Evolutionary conservation across 495 filamentous ascomycete genomes (phyloP).

Genomic region (Trichoderma reesei): DNA sequence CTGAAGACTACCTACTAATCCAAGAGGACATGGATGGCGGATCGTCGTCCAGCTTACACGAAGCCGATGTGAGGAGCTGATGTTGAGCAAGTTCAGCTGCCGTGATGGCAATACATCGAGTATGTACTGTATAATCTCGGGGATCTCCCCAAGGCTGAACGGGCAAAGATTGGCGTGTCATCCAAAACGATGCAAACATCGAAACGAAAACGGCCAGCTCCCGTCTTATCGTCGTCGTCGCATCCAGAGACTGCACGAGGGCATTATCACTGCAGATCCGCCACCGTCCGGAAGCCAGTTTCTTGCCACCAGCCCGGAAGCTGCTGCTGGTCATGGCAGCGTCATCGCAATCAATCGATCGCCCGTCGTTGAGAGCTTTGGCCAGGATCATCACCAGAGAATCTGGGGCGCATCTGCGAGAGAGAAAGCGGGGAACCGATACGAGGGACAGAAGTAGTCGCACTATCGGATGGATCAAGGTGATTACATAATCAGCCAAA

Average conservation of each 20-base stretch:
- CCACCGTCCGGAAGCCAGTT: neutral
- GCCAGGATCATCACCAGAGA: neutral
- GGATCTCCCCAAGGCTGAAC: neutral
- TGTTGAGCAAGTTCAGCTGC: neutral
- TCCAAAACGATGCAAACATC: neutral
- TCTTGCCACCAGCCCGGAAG: neutral
- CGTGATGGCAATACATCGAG: neutral
- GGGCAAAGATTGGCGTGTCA: neutral
- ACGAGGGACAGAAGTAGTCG: neutral
- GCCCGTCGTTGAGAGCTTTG: neutral
- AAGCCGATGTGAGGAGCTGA: neutral
- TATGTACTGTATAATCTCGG: neutral
- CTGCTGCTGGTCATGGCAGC: neutral
- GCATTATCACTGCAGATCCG: neutral
- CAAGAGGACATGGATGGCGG: neutral
- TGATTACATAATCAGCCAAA: neutral
- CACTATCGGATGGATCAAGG: neutral
- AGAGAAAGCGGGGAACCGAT: slow-evolving; percentile 5
- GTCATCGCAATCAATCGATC: slow-evolving; percentile 5
- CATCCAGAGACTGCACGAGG: neutral
- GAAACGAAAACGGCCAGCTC: slow-evolving; percentile 1
- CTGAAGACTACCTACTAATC: neutral
- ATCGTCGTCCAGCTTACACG: neutral
- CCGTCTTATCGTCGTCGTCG: neutral
- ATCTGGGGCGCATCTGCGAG: neutral